phyloP scores from a whole-genome alignment of 208 protist genomes.

The Naegleria gruberi region DNA sequence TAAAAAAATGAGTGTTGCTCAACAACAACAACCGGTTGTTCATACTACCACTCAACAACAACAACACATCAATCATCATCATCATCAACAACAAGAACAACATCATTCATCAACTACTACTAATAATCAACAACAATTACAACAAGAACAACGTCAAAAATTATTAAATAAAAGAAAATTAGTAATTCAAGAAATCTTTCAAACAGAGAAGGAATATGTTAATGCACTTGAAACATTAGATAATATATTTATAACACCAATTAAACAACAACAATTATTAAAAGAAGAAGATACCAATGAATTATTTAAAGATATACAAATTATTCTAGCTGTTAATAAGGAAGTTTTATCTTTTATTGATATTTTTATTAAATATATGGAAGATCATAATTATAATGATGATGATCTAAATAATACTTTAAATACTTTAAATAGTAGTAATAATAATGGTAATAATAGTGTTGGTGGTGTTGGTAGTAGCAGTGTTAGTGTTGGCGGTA shows the following conservation, averaged over 20 bases:
- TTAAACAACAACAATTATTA: neutral
- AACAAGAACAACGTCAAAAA: neutral
- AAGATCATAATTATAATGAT: neutral
- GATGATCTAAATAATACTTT: neutral
- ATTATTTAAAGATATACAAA: neutral
- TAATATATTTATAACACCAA: neutral
- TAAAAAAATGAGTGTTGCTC: no score
- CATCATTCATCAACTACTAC: neutral
- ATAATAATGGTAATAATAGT: no score
- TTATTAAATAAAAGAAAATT: neutral
- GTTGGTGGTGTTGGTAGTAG: no score
- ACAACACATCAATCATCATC: neutral
- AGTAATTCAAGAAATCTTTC: neutral
- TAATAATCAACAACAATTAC: neutral
- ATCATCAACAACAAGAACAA: neutral
- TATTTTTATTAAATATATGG: neutral
- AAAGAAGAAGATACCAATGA: neutral
- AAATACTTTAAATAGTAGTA: no score
- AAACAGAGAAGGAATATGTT: neutral
- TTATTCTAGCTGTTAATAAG: neutral
- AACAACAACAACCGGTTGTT: no score
- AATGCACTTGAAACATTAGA: neutral
- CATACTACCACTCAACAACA: no score
- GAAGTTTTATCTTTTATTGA: slow-evolving; percentile 1
- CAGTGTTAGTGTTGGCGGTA: no score